Percentiles rank a stretch among this genome's conserved stretches.
These are phyloP conservation scores for Botrytis byssoidea DNA, from an alignment of 2,329 filamentous ascomycete species.

Conservation along the genomic window DNA sequence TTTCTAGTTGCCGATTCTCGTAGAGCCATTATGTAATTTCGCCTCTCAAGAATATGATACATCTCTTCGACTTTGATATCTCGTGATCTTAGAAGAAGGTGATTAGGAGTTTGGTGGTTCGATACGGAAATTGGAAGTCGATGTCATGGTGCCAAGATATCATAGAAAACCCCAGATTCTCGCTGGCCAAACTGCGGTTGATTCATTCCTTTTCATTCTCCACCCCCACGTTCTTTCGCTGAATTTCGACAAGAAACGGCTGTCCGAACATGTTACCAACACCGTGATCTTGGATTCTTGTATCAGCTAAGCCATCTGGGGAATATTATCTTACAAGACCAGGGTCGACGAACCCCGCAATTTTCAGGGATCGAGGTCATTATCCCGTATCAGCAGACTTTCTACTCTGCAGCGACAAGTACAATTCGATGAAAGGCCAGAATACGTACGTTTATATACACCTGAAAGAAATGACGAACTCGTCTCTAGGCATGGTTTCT, in stretches of 20 bases:
- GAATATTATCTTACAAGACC: slow-evolving; percentile 9
- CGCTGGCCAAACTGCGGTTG: slow-evolving; percentile 13
- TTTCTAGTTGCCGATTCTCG: slow-evolving; percentile 7
- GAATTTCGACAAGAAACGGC: not conserved
- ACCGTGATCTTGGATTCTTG: slow-evolving; percentile 13
- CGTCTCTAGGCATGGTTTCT: not conserved
- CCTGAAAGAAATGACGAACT: not conserved
- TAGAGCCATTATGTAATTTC: slow-evolving; percentile 13
- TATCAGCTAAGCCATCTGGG: slow-evolving; percentile 5
- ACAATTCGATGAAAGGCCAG: not conserved
- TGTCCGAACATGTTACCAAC: slow-evolving; percentile 11
- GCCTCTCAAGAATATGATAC: not conserved
- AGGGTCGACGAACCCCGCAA: slow-evolving; percentile 16
- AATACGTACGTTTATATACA: not conserved
- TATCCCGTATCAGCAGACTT: slow-evolving; percentile 21
- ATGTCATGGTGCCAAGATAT: slow-evolving; percentile 18
- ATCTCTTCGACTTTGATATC: not conserved
- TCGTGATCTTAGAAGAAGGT: not conserved
- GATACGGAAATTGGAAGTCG: not conserved
- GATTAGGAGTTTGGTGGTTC: not conserved
- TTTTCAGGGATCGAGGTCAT: slow-evolving; percentile 16
- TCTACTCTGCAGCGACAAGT: slow-evolving; percentile 14
- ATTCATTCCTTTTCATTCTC: not conserved
- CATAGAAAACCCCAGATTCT: slow-evolving; percentile 5
- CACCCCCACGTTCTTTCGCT: slow-evolving; percentile 10